Percentiles rank a stretch among this genome's conserved stretches.
Conservation (phyloP, 345 rosid genomes). For the Raphanus sativus region DNA sequence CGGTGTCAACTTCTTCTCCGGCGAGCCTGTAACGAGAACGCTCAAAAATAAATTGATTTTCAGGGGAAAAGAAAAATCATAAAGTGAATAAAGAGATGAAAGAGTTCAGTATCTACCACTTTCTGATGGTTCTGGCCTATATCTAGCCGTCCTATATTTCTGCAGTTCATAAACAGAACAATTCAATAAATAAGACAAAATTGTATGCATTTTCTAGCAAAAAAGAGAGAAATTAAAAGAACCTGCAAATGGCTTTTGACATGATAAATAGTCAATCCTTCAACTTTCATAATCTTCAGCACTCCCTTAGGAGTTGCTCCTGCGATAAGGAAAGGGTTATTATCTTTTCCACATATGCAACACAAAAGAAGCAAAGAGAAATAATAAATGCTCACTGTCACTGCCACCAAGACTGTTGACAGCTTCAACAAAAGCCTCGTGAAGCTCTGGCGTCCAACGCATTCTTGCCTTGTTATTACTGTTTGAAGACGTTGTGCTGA, state of each 20-base stretch:
- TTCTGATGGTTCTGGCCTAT: slow-evolving; percentile 80
- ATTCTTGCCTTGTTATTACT: slow-evolving; percentile 70
- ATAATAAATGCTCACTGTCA: background rate
- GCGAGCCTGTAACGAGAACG: slow-evolving; percentile 53
- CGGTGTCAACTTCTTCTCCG: slow-evolving; percentile 65
- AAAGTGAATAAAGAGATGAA: background rate
- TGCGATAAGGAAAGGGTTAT: slow-evolving; percentile 19
- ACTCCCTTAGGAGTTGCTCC: slow-evolving; percentile 98
- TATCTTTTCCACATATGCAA: too few relatives aligned
- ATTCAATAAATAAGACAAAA: background rate
- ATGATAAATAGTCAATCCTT: slow-evolving; percentile 90
- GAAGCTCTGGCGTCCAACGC: slow-evolving; percentile 99
- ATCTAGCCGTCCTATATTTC: slow-evolving; percentile 94
- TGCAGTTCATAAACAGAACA: slow-evolving; percentile 36
- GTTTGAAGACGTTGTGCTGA: slow-evolving; percentile 55
- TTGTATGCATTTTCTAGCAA: background rate
- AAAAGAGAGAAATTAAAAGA: background rate
- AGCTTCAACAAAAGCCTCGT: slow-evolving; percentile 94
- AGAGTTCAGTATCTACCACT: slow-evolving; percentile 14
- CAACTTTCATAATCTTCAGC: slow-evolving; percentile 80
- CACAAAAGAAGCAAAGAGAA: background rate
- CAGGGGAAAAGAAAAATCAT: background rate
- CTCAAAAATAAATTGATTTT: background rate
- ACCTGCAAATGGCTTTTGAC: slow-evolving; percentile 99
- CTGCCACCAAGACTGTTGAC: slow-evolving; percentile 80